Base-by-base conservation (phyloP, 768 basidiomycete genomes). In the Boletus eberwhitei region DNA sequence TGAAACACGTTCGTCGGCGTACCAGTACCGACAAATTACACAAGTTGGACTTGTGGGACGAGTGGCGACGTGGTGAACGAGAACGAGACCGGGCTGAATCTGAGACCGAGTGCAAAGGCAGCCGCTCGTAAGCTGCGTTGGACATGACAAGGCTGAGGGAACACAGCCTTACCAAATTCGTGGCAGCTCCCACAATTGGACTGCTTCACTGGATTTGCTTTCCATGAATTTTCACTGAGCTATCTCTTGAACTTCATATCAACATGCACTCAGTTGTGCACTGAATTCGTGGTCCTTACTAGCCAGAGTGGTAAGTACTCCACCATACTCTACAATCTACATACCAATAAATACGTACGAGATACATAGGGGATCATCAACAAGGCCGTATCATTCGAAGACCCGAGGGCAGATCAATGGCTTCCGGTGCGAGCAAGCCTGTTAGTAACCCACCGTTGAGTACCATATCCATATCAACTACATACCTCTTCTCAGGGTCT, bases 21-120 rank as follows among this genome's bases (percentile, higher is more conserved):
- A 73, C 31, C 22, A 24, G 75, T 32, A 73, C 31, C 26, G 29
- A 64, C 40, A 58, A 66, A 53, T 48, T 59, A 24, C 39, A 59
- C 48, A 52, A 58, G 46, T 56, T 64, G 46, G 71, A 66, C 21
- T 51, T 54, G 72, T 70, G 54, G 57, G 67, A 51, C 31, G 60
- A 55, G 21, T 60, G 66, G 31, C 52, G 59, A 40, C 61, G 58
- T 12, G 67, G 64, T 8, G 70, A 64, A 43, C 68, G 67, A 38
- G 61, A 61, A 48, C 59, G 63, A 46, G 59, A 58, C 32, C 62
- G 64, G 14, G 66, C 39, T 61, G 65, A 55, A 64, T 73, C 53
- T 67, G 64, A 71, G 57, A 66, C 63, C 22, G 74, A 74, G 67
- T 79, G 79, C 73, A 80, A 73, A 32, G 81, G 81, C 13, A 81